These are phyloP conservation scores for Metarhizium sp. DNA, from an alignment of 2,329 filamentous ascomycete species.

Conservation along the genomic window DNA sequence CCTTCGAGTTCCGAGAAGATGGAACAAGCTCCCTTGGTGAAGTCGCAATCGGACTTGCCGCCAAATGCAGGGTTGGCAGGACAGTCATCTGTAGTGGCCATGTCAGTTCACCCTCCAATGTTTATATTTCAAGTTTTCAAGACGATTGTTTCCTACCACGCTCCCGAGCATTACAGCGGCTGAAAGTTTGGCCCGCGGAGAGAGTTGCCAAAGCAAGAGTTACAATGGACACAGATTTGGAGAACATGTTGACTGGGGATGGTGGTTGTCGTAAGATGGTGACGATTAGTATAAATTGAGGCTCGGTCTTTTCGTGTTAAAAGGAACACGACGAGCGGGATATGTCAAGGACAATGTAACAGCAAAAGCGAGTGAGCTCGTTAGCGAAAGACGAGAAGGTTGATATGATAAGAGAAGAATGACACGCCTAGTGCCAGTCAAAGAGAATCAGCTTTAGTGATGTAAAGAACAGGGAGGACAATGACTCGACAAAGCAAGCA, in stretches of 20 bases:
- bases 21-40: slow-evolving; percentile 61
- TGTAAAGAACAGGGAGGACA: not conserved
- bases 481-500: not conserved
- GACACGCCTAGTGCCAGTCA: not conserved
- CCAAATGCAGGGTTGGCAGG: slow-evolving; percentile 66
- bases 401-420: not conserved
- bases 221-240: slow-evolving; percentile 35
- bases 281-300: too few relatives aligned
- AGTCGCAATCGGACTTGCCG: slow-evolving; percentile 53
- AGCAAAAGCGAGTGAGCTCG: not conserved
- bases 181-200: too few relatives aligned
- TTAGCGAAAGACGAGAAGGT: slow-evolving; percentile 3
- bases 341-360: not conserved
- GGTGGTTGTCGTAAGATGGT: not conserved
- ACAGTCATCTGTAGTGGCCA: too few relatives aligned
- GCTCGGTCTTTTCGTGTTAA: too few relatives aligned
- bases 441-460: not conserved
- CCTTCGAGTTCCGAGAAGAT: slow-evolving; percentile 37
- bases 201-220: slow-evolving; percentile 40
- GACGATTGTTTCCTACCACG: too few relatives aligned
- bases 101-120: too few relatives aligned
- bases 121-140: too few relatives aligned
- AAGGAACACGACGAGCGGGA: too few relatives aligned
- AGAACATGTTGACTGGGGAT: slow-evolving; percentile 23
- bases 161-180: too few relatives aligned